phyloP scores from a whole-genome alignment of 2,329 filamentous ascomycete genomes.

The Colletotrichum neosansevieriae region DNA sequence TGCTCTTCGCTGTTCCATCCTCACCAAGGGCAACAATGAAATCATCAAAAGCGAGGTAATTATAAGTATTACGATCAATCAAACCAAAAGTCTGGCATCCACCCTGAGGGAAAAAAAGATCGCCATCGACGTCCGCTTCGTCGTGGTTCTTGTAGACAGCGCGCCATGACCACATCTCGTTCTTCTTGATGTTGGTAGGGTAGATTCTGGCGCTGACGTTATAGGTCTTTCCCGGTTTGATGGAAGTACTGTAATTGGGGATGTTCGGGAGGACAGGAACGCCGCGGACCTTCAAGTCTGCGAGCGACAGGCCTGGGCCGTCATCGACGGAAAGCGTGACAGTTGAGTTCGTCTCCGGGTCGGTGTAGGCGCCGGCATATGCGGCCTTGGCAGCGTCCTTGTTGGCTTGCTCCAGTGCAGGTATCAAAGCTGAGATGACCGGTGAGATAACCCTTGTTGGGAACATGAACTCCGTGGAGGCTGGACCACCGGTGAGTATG shows the following conservation, averaged over 20 bases:
- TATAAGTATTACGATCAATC: conserved; percentile 50
- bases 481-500: conserved; percentile 52
- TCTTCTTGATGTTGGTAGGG: conserved; percentile 22
- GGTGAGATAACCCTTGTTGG: conserved; percentile 43
- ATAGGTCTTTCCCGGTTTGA: neutral
- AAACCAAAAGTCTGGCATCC: conserved; percentile 50
- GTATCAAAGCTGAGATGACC: conserved; percentile 52
- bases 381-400: conserved; percentile 50
- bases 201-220: conserved; percentile 31
- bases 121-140: conserved; percentile 41
- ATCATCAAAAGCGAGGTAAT: conserved; percentile 48
- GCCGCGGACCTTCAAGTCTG: conserved; percentile 54
- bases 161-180: conserved; percentile 47
- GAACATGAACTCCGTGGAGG: conserved; percentile 38
- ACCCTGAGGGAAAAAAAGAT: conserved; percentile 47
- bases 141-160: conserved; percentile 47
- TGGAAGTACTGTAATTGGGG: conserved; percentile 42
- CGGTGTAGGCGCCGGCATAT: conserved; percentile 54
- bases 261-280: conserved; percentile 55
- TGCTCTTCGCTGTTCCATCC: conserved; percentile 18
- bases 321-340: conserved; percentile 54
- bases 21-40: conserved; percentile 44
- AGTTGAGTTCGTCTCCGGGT: conserved; percentile 54
- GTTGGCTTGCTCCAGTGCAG: conserved; percentile 57
- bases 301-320: conserved; percentile 55